These are phyloP conservation scores for Cryptomeria japonica DNA, from an alignment of 75 land plant species.

Conservation along the genomic window DNA sequence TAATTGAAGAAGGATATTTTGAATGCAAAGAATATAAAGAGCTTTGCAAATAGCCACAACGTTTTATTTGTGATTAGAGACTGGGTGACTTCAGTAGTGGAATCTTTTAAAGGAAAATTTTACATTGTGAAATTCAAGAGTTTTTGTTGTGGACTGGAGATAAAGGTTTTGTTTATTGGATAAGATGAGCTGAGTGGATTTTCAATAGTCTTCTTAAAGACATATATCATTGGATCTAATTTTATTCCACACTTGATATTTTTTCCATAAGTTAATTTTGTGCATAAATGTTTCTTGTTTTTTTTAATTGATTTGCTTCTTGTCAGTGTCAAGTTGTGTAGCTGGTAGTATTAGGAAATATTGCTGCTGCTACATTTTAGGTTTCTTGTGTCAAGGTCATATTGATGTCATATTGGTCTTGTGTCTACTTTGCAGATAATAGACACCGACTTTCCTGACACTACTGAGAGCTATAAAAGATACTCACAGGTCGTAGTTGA, in stretches of 20 bases:
- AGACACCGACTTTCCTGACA: conserved; percentile 81
- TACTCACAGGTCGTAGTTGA: conserved; percentile 61
- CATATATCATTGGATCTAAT: not conserved
- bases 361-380: not conserved
- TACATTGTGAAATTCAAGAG: not conserved
- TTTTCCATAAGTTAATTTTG: not conserved
- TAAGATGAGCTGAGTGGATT: not conserved
- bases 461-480: conserved; percentile 81
- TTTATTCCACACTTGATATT: not conserved
- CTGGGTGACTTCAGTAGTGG: not conserved
- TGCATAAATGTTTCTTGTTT: not conserved
- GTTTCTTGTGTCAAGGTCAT: not conserved
- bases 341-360: not conserved
- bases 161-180: not conserved
- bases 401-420: not conserved
- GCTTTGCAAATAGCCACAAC: not conserved
- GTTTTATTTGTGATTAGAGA: not conserved
- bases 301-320: conserved; percentile 3
- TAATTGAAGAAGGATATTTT: not conserved
- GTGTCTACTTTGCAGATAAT: conserved; percentile 43
- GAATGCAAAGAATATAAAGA: not conserved
- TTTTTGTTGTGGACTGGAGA: not conserved
- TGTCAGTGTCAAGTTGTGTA: not conserved
- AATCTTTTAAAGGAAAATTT: not conserved
- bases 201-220: not conserved